Evolutionary conservation across 2,329 filamentous ascomycete species (phyloP).

Genomic region (Cladophialophora yegresii): DNA sequence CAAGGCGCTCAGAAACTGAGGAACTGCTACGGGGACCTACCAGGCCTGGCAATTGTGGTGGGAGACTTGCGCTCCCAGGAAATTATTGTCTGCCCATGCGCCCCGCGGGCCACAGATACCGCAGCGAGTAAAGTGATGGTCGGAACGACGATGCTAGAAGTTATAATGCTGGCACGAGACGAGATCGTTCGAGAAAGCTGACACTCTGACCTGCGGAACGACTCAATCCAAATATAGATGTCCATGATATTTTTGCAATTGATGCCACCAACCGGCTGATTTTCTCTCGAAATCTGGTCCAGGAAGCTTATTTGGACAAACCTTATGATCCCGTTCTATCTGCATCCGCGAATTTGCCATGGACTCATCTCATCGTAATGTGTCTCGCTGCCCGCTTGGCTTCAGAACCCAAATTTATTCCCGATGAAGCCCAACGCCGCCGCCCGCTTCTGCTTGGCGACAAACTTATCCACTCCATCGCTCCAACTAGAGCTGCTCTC

Average conservation of each 20-base stretch:
- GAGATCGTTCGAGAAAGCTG: no score
- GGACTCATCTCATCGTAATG: not conserved
- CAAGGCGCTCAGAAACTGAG: no score
- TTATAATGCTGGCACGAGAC: not conserved
- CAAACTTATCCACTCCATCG: conserved; percentile 83
- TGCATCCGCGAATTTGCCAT: not conserved
- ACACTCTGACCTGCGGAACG: not conserved
- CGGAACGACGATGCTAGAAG: not conserved
- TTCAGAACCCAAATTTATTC: conserved; percentile 48
- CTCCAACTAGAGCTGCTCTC: conserved; percentile 81
- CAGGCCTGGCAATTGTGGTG: not conserved
- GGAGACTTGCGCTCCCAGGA: not conserved
- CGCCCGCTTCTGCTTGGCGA: conserved; percentile 83
- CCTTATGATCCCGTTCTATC: not conserved
- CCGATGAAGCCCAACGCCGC: conserved; percentile 66
- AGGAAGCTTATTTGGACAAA: not conserved
- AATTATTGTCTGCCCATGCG: not conserved
- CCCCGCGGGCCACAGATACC: not conserved
- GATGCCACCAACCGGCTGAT: not conserved
- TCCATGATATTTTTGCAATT: not conserved
- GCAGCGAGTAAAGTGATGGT: not conserved
- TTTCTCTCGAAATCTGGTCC: not conserved
- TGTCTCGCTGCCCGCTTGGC: not conserved
- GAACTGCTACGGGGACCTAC: not conserved
- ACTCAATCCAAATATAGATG: not conserved